Percentiles rank a stretch among this genome's conserved stretches.
Evolutionary conservation across 2,329 filamentous ascomycete species (phyloP).

Genomic region (Aphanoascus verrucosus): DNA sequence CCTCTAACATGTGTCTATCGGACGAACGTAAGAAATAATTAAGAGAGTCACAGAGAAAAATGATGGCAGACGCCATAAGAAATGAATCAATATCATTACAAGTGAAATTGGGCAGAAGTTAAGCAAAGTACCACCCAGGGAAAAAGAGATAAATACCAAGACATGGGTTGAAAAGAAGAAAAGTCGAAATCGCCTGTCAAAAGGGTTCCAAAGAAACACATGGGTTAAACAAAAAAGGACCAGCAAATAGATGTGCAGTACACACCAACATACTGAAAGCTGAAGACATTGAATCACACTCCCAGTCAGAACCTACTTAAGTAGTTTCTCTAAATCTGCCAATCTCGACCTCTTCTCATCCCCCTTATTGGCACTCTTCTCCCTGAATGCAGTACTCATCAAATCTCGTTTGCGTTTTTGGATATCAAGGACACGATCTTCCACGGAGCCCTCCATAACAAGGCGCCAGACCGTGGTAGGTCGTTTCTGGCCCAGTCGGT

Average conservation of each 20-base stretch:
- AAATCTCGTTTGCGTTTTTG: conserved; percentile 69
- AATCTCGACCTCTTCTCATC: conserved; percentile 46
- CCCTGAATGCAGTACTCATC: conserved; percentile 68
- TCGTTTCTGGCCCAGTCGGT: conserved; percentile 71
- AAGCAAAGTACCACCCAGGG: background rate
- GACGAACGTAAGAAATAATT: too few species aligned
- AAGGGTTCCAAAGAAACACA: background rate
- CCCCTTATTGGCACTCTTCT: conserved; percentile 47
- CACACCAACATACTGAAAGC: background rate
- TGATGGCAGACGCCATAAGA: background rate
- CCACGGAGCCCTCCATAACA: conserved; percentile 68
- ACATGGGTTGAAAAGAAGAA: background rate
- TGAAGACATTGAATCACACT: background rate
- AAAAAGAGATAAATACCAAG: background rate
- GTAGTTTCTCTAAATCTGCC: conserved; percentile 36
- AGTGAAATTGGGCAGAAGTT: background rate
- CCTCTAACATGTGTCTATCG: too few species aligned
- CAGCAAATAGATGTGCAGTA: background rate
- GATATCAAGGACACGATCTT: conserved; percentile 68
- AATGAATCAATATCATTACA: background rate
- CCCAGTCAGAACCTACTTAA: conserved; percentile 12
- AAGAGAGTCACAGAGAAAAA: too few species aligned
- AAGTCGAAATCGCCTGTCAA: background rate
- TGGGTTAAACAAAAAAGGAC: background rate
- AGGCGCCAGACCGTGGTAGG: conserved; percentile 70